Evolutionary conservation across 805 yeast genomes (phyloP), one percentile per base, ranked within the genome.

Genomic region (Ogataea saltuana): DNA sequence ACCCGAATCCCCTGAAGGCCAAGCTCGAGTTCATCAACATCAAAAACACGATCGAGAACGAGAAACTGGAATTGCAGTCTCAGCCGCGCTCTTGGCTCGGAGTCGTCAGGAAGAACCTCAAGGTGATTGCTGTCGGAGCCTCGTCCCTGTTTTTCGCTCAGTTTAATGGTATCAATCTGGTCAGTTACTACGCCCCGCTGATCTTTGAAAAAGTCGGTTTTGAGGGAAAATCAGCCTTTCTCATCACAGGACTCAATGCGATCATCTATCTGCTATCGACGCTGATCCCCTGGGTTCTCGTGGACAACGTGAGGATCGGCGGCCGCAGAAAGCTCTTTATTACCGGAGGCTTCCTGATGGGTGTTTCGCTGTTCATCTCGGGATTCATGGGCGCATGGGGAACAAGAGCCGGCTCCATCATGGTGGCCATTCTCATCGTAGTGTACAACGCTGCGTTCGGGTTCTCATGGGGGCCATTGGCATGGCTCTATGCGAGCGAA

Each of bases 201-300:
- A 90, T 88, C 33, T 88, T 88, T 63, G 95, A 88, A 60, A 83
- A 85, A 53, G 96, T 95, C 5, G 97, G 97, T 13, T 88, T 95
- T 89, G 67, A 73, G 13, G 96, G 95, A 17, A 71, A 91, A 45
- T 75, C 80, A 44, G 95, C 96, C 2, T 77, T 88, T 46, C 72
- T 88, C 44, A 86, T 88, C 88, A 86, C 96, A 0, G 97, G 96
- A 15, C 73, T 88, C 48, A 82, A 83, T 55, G 71, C 78, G 13
- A 55, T 82, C 6, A 71, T 82, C 18, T 82, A 83, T 58, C 71
- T 78, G 45, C 49, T 67, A 2, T 74, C 86, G 27, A 85, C 96
- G 0, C 65, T 88, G n/a, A 88, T 93, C 3, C 91, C 96, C 0
- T 88, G 96, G 95, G 80, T 81, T 58, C 67, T 88, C 19, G 91